Evolutionary conservation across 2,329 filamentous ascomycete species (phyloP).

Genomic region (Chaetomiaceae sp.): DNA sequence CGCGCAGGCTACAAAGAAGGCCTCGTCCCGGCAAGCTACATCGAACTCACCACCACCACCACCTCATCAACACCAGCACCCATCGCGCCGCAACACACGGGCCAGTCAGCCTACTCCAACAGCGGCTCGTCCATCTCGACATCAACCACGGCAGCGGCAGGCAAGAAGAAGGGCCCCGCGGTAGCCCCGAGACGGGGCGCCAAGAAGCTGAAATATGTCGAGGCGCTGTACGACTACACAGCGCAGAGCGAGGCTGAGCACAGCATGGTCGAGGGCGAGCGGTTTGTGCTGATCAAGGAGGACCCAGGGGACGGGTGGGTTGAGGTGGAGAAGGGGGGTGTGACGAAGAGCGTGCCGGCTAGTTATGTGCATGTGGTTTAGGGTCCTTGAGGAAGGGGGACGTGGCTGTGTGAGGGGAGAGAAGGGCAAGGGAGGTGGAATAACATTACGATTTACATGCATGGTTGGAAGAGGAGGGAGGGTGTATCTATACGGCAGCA

Average conservation of each 20-base stretch:
- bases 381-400: conserved; percentile 17
- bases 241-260: conserved; percentile 84
- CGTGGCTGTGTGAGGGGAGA: not conserved
- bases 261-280: conserved; percentile 85
- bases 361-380: conserved; percentile 82
- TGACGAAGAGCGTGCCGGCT: conserved; percentile 84
- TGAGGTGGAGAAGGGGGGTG: conserved; percentile 88
- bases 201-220: conserved; percentile 90
- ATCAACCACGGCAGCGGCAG: conserved; percentile 30
- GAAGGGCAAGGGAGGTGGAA: no score
- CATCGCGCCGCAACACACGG: conserved; percentile 42
- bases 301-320: conserved; percentile 94
- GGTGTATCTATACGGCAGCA: no score
- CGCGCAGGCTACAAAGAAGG: conserved; percentile 71
- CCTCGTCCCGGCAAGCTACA: conserved; percentile 80
- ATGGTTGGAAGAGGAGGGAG: no score
- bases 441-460: no score
- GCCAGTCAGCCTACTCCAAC: conserved; percentile 63
- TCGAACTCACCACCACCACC: conserved; percentile 51
- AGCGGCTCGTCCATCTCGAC: conserved; percentile 63
- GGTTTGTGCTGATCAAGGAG: conserved; percentile 82
- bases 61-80: conserved; percentile 40
- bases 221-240: conserved; percentile 87
- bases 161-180: conserved; percentile 84
- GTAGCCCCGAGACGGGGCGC: conserved; percentile 87